Percentiles rank a stretch among this genome's conserved stretches.
Evolutionary conservation across 163 green algal genomes (phyloP).

Genomic region (Chlamydomonas reinhardtii): DNA sequence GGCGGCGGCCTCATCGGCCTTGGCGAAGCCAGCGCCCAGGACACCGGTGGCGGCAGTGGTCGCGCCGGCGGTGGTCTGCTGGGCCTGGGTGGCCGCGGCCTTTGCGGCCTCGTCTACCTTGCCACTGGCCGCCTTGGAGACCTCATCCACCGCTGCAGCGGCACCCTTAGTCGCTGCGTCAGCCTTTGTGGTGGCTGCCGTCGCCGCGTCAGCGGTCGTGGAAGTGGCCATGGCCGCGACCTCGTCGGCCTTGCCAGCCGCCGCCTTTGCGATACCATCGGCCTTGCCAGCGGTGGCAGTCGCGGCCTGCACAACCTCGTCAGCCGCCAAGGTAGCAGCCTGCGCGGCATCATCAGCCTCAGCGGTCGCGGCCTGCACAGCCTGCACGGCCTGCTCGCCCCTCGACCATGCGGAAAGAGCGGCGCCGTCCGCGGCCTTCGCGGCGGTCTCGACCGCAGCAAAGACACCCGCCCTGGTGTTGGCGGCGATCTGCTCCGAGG

Average conservation of each 20-base stretch:
- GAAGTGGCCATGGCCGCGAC: neutral
- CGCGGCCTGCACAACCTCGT: neutral
- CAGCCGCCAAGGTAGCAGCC: too few species aligned
- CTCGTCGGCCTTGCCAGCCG: neutral
- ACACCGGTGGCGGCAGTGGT: too few species aligned
- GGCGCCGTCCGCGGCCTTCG: too few species aligned
- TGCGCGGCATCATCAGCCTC: neutral
- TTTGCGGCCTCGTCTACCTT: neutral
- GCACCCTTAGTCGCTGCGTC: neutral
- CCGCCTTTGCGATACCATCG: too few species aligned
- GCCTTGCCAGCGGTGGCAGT: neutral
- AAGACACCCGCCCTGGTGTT: neutral
- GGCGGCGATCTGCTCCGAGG: neutral
- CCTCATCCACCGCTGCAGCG: neutral
- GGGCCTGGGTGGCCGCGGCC: neutral
- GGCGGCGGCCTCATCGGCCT: neutral
- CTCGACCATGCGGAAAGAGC: too few species aligned
- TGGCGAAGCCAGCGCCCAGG: too few species aligned
- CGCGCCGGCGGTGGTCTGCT: neutral
- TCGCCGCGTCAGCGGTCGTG: neutral
- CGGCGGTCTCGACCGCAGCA: neutral
- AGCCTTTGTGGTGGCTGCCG: neutral
- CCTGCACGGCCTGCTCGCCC: neutral
- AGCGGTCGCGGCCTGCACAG: neutral
- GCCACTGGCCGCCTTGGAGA: neutral